Evolutionary conservation across 1,284 basidiomycete species (phyloP).

Genomic region (Rhodofomes roseus): DNA sequence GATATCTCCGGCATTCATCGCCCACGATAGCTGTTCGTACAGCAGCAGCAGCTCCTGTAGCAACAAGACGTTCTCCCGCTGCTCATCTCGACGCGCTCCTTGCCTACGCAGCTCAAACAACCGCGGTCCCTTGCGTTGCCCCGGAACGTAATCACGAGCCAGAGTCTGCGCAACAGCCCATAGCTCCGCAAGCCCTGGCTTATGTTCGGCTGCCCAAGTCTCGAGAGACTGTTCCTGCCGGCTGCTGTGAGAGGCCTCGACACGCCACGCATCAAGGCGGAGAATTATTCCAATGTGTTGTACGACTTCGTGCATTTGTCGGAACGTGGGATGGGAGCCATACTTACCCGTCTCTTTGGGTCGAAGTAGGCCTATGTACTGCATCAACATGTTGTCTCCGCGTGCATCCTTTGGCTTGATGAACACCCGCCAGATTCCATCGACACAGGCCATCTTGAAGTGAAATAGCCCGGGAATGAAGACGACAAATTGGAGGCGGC

Average conservation of each 20-base stretch:
- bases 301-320: conserved; percentile 33
- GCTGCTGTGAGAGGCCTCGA: neutral
- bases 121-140: too few species aligned
- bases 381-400: conserved; percentile 17
- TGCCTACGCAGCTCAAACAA: neutral
- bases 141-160: too few species aligned
- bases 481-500: conserved; percentile 25
- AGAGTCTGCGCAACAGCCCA: conserved; percentile 20
- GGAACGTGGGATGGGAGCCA: conserved; percentile 28
- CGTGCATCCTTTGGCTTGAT: conserved; percentile 15
- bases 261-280: conserved; percentile 9
- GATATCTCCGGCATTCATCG: conserved; percentile 34
- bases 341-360: conserved; percentile 26
- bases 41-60: conserved; percentile 29
- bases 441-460: conserved; percentile 33
- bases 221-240: neutral
- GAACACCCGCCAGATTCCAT: conserved; percentile 30
- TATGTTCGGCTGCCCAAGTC: neutral
- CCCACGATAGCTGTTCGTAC: conserved; percentile 30
- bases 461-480: conserved; percentile 34
- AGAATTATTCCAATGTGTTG: conserved; percentile 21
- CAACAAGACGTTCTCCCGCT: conserved; percentile 27
- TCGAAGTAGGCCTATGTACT: conserved; percentile 14
- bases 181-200: conserved; percentile 5
- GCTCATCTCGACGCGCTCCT: conserved; percentile 11